A percentile compares a stretch with the other conserved stretches of the same genome.
Conservation (phyloP, 148 eudicot species). For the Polygonum maritimum region DNA sequence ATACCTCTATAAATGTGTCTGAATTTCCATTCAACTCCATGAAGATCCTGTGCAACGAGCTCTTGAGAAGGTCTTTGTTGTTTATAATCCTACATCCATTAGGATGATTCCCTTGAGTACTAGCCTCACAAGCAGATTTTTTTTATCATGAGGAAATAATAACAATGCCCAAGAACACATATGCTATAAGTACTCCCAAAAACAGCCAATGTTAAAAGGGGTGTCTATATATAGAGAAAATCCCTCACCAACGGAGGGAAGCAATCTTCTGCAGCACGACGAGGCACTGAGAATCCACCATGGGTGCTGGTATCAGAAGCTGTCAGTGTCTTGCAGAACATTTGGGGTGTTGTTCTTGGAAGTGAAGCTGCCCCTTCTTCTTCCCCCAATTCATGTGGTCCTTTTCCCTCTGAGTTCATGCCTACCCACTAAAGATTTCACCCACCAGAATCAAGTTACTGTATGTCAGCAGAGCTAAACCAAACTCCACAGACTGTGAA, state of each 20-base stretch:
- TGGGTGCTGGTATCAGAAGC: conserved; percentile 52
- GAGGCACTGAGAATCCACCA: conserved; percentile 97
- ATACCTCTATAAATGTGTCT: conserved; percentile 90
- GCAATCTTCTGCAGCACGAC: conserved; percentile 94
- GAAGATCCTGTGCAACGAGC: conserved; percentile 83
- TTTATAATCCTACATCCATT: conserved; percentile 50
- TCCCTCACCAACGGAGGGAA: conserved; percentile 67
- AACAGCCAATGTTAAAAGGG: background rate
- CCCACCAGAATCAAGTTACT: background rate
- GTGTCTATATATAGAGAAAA: background rate
- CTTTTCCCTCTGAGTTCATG: conserved; percentile 35
- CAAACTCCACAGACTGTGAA: background rate
- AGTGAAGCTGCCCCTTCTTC: conserved; percentile 36
- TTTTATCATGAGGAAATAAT: background rate
- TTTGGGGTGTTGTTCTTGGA: conserved; percentile 65
- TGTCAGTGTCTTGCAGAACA: conserved; percentile 76
- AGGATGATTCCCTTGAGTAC: conserved; percentile 2
- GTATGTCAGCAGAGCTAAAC: background rate
- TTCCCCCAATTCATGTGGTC: conserved; percentile 34
- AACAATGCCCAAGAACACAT: background rate
- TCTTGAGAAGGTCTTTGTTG: conserved; percentile 93
- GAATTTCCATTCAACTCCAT: conserved; percentile 91
- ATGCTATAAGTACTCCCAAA: background rate
- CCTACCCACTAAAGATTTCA: conserved; percentile 29
- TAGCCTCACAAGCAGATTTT: background rate